Conservation (phyloP, 768 basidiomycete species). For the Leccinum truebloodii region DNA sequence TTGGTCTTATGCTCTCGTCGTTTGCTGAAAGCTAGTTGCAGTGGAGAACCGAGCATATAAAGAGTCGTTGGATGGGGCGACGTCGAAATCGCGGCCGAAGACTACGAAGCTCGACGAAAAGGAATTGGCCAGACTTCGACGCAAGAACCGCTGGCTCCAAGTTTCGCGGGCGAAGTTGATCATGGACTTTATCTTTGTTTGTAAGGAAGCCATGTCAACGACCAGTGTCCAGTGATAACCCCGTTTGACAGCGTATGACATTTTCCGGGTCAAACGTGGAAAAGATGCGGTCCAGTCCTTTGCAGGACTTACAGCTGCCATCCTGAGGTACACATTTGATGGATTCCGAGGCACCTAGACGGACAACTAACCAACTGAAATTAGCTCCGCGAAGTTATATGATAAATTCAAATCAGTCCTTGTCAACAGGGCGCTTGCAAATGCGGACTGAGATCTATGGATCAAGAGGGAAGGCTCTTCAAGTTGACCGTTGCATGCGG, state of each 20-base stretch:
- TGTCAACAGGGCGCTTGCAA: slow-evolving; percentile 45
- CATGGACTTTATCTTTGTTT: slow-evolving; percentile 89
- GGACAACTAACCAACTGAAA: slow-evolving; percentile 7
- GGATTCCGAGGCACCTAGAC: not conserved
- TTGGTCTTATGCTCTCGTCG: not conserved
- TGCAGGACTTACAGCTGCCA: slow-evolving; percentile 66
- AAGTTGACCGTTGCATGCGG: not conserved
- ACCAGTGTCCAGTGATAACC: slow-evolving; percentile 9
- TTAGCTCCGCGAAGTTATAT: slow-evolving; percentile 71
- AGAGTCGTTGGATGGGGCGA: slow-evolving; percentile 72
- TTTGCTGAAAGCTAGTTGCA: slow-evolving; percentile 28
- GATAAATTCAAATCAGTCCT: slow-evolving; percentile 67
- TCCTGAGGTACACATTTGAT: slow-evolving; percentile 59
- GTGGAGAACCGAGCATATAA: slow-evolving; percentile 73
- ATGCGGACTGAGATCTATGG: slow-evolving; percentile 18
- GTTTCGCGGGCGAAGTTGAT: slow-evolving; percentile 67
- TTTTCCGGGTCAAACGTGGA: slow-evolving; percentile 69
- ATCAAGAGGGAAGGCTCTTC: not conserved
- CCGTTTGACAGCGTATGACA: slow-evolving; percentile 63
- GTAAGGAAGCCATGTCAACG: slow-evolving; percentile 42
- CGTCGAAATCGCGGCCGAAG: slow-evolving; percentile 66
- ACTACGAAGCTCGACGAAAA: slow-evolving; percentile 61
- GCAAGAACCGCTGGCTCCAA: slow-evolving; percentile 77
- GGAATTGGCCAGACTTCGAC: slow-evolving; percentile 65
- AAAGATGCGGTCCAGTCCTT: slow-evolving; percentile 62